Evolutionary conservation across 2,329 filamentous ascomycete genomes (phyloP).

Genomic region (Fusarium vanettenii): DNA sequence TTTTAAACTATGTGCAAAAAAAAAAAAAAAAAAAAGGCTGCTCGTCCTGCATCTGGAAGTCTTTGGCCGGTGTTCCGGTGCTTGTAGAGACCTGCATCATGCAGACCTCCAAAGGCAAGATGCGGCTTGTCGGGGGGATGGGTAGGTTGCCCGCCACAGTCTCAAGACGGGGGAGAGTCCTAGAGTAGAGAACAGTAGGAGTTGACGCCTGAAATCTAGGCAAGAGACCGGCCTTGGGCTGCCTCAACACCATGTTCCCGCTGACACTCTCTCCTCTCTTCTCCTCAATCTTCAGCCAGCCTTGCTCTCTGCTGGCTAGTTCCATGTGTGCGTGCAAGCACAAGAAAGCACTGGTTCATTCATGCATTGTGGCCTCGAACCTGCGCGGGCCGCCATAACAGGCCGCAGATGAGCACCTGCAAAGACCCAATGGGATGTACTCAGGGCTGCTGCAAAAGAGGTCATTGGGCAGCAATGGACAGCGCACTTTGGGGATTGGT

Average conservation of each 20-base stretch:
- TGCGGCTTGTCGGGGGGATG: neutral
- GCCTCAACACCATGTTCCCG: neutral
- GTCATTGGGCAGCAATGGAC: constrained; percentile 32
- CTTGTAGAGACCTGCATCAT: neutral
- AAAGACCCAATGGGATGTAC: neutral
- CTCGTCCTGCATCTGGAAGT: neutral
- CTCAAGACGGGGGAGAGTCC: neutral
- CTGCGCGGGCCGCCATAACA: constrained; percentile 13
- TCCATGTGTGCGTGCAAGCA: neutral
- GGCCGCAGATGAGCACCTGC: constrained; percentile 15
- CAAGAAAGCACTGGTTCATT: constrained; percentile 12
- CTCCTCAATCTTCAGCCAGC: neutral
- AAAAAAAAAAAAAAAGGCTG: neutral
- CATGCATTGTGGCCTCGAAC: constrained; percentile 24
- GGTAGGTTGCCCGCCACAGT: neutral
- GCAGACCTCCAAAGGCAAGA: neutral
- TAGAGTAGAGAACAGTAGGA: neutral
- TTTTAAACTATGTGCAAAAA: neutral
- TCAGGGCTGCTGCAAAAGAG: neutral
- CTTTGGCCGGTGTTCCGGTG: neutral
- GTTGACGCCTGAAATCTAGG: neutral
- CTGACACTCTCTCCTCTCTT: neutral
- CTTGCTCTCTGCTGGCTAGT: neutral
- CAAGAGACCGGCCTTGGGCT: neutral
- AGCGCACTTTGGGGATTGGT: constrained; percentile 4